Conservation (phyloP, 495 filamentous ascomycete genomes). For the Lophiostoma macrostomum region DNA sequence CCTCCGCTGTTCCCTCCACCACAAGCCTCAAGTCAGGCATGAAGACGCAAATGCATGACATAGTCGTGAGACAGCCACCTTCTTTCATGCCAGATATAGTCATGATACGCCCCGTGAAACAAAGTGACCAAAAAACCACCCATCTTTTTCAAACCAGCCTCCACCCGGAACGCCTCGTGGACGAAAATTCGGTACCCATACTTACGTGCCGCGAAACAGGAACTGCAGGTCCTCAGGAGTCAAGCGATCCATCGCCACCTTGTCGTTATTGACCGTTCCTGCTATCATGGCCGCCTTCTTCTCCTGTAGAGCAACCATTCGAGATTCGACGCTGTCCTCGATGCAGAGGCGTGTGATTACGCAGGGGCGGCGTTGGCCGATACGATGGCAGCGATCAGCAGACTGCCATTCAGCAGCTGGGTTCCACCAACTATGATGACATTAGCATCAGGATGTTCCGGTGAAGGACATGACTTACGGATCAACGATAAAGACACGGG, state of each 20-base stretch:
- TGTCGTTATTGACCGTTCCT: slow-evolving; percentile 89
- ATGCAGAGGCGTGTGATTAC: slow-evolving; percentile 93
- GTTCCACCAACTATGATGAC: slow-evolving; percentile 78
- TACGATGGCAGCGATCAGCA: slow-evolving; percentile 94
- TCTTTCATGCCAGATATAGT: too few relatives aligned
- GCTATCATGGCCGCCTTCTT: slow-evolving; percentile 97
- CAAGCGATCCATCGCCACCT: slow-evolving; percentile 80
- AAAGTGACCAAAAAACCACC: too few relatives aligned
- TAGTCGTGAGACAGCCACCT: too few relatives aligned
- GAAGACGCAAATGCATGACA: too few relatives aligned
- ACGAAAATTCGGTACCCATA: too few relatives aligned
- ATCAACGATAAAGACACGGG: slow-evolving; percentile 90
- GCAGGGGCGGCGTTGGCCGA: slow-evolving; percentile 88
- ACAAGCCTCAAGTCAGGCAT: too few relatives aligned
- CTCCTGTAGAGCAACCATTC: slow-evolving; percentile 92
- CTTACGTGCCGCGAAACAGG: slow-evolving; percentile 70
- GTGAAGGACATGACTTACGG: slow-evolving; percentile 57
- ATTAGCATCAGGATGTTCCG: slow-evolving; percentile 21
- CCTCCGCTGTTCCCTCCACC: too few relatives aligned
- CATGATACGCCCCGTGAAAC: too few relatives aligned
- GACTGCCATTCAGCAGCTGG: slow-evolving; percentile 97
- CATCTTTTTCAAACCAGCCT: neutral
- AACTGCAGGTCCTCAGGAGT: slow-evolving; percentile 93
- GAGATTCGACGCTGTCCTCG: slow-evolving; percentile 90
- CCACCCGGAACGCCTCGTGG: too few relatives aligned